Percentiles rank a stretch among this genome's conserved stretches.
phyloP scores from a whole-genome alignment of 2,329 filamentous ascomycete genomes.

The Epichloe uncinata region DNA sequence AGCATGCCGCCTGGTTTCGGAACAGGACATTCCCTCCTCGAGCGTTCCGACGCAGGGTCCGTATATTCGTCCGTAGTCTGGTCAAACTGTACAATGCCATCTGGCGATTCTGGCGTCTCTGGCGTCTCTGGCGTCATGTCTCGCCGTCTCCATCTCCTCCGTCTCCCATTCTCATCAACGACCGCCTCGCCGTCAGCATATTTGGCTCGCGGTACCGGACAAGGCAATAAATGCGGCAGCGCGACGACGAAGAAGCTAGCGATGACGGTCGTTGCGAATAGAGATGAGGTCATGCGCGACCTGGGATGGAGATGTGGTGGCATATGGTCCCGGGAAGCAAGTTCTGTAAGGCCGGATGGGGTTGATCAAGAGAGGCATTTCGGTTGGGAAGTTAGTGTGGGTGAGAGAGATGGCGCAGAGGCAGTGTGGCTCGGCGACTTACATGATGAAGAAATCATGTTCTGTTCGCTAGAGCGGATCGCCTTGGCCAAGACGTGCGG shows the following conservation, averaged over 20 bases:
- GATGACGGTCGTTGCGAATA: slow-evolving; percentile 86
- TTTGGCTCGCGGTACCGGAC: slow-evolving; percentile 64
- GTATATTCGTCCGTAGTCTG: slow-evolving; percentile 24
- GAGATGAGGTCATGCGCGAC: slow-evolving; percentile 82
- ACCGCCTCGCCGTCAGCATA: slow-evolving; percentile 55
- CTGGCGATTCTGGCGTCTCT: slow-evolving; percentile 25
- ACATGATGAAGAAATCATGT: slow-evolving; percentile 11
- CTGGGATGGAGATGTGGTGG: slow-evolving; percentile 84
- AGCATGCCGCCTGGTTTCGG: slow-evolving; percentile 77
- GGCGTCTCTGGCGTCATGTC: slow-evolving; percentile 20
- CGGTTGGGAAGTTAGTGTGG: slow-evolving; percentile 2
- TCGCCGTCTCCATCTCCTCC: slow-evolving; percentile 30
- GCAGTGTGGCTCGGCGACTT: slow-evolving; percentile 4
- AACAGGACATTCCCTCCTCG: slow-evolving; percentile 70
- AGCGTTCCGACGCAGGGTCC: slow-evolving; percentile 23
- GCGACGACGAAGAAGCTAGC: slow-evolving; percentile 87
- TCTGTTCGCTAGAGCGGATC: slow-evolving; percentile 1
- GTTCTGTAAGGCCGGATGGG: not conserved
- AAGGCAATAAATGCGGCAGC: slow-evolving; percentile 80
- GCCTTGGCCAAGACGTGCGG: not conserved
- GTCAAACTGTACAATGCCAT: slow-evolving; percentile 36
- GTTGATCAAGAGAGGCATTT: slow-evolving; percentile 1
- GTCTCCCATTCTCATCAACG: slow-evolving; percentile 32
- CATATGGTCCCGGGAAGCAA: slow-evolving; percentile 34
- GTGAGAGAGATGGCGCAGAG: not conserved